These are phyloP conservation scores for Fusarium setosum DNA, from an alignment of 2,329 filamentous ascomycete species.

Conservation along the genomic window DNA sequence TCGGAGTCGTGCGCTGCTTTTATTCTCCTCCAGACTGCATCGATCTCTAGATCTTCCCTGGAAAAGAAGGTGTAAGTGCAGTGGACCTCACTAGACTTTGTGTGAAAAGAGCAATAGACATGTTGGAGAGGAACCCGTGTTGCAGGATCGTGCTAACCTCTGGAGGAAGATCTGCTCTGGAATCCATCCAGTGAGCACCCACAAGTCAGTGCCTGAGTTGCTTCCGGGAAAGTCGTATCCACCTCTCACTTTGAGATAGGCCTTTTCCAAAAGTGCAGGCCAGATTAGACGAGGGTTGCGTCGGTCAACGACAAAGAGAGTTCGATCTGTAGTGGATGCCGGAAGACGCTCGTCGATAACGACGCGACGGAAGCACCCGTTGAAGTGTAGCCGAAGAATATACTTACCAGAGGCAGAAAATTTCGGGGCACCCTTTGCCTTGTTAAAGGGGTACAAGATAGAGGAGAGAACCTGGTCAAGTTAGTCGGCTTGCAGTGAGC, in stretches of 20 bases:
- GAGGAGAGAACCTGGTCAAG: conserved; percentile 71
- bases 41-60: conserved; percentile 81
- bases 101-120: neutral
- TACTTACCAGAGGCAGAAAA: conserved; percentile 88
- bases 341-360: conserved; percentile 91
- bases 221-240: conserved; percentile 98
- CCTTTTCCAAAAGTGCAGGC: conserved; percentile 95
- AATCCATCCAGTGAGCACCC: conserved; percentile 94
- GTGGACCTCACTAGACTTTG: neutral
- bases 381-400: conserved; percentile 92
- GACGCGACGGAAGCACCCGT: conserved; percentile 89
- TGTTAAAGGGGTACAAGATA: conserved; percentile 81
- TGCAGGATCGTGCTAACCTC: conserved; percentile 57
- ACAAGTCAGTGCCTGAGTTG: conserved; percentile 95
- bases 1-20: conserved; percentile 79
- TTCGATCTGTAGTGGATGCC: conserved; percentile 76
- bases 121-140: neutral
- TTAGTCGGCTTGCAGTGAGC: conserved; percentile 2
- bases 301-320: conserved; percentile 88
- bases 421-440: conserved; percentile 64
- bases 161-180: conserved; percentile 95
- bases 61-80: conserved; percentile 14
- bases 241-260: conserved; percentile 93
- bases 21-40: conserved; percentile 82
- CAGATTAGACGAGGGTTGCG: conserved; percentile 85